phyloP scores from a whole-genome alignment of 2,329 filamentous ascomycete genomes.

The Neoascochyta sp. region DNA sequence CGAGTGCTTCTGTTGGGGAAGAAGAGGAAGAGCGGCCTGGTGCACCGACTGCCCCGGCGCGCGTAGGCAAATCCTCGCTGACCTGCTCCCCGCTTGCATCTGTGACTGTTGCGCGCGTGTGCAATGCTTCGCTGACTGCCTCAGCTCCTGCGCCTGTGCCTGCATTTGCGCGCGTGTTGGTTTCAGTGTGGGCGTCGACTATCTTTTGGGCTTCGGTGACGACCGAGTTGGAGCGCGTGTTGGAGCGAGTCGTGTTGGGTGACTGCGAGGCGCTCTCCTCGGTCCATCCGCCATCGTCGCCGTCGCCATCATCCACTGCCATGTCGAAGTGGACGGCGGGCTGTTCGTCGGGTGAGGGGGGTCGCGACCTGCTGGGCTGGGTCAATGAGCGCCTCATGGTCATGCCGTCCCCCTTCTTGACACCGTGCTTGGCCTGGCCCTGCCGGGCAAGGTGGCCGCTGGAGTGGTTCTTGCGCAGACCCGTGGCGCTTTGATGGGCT shows the following conservation, averaged over 20 bases:
- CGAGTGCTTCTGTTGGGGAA: slow-evolving; percentile 5
- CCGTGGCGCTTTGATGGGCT: slow-evolving; percentile 29
- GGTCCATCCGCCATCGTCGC: slow-evolving; percentile 40
- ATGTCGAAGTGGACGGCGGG: slow-evolving; percentile 43
- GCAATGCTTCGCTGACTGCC: slow-evolving; percentile 8
- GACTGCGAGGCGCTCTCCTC: slow-evolving; percentile 43
- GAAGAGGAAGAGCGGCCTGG: background rate
- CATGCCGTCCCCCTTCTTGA: slow-evolving; percentile 32
- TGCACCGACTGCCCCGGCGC: slow-evolving; percentile 1
- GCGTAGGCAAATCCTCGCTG: slow-evolving; percentile 6
- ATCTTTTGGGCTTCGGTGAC: slow-evolving; percentile 32
- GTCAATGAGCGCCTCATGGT: slow-evolving; percentile 28
- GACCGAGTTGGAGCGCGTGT: slow-evolving; percentile 41
- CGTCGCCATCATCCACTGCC: slow-evolving; percentile 25
- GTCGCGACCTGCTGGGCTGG: slow-evolving; percentile 29
- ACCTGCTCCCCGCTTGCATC: slow-evolving; percentile 6
- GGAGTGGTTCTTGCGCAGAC: slow-evolving; percentile 43
- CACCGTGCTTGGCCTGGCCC: slow-evolving; percentile 38
- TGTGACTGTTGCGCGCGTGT: slow-evolving; percentile 5
- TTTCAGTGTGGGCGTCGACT: slow-evolving; percentile 22
- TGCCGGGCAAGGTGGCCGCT: slow-evolving; percentile 46
- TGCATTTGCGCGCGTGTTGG: slow-evolving; percentile 11
- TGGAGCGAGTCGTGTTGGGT: slow-evolving; percentile 40
- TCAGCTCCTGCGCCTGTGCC: slow-evolving; percentile 13
- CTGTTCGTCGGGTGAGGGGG: slow-evolving; percentile 35